phyloP scores from a whole-genome alignment of 2,329 filamentous ascomycete genomes.

The Fusarium nanum region DNA sequence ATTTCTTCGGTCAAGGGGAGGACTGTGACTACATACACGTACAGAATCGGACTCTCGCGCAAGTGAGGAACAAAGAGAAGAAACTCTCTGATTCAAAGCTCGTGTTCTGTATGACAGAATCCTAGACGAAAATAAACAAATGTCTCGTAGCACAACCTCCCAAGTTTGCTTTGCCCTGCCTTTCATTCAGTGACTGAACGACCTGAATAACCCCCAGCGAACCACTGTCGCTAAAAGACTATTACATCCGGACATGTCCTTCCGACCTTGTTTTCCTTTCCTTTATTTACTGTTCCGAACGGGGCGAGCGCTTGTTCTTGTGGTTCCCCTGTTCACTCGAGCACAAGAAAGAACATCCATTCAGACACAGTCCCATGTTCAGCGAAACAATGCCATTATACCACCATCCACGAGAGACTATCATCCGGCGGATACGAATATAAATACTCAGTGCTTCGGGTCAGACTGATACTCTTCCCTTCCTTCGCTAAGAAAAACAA shows the following conservation, averaged over 20 bases:
- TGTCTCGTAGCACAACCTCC: slow-evolving; percentile 19
- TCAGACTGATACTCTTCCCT: slow-evolving; percentile 5
- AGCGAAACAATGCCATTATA: slow-evolving; percentile 25
- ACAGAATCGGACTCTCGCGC: slow-evolving; percentile 24
- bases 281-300: slow-evolving; percentile 6
- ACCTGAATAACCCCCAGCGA: slow-evolving; percentile 6
- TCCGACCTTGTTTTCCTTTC: slow-evolving; percentile 2
- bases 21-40: slow-evolving; percentile 16
- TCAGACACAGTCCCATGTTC: slow-evolving; percentile 17
- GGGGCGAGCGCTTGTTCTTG: slow-evolving; percentile 8
- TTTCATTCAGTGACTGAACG: slow-evolving; percentile 18
- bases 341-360: slow-evolving; percentile 20
- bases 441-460: slow-evolving; percentile 1
- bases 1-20: neutral
- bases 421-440: neutral
- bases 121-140: slow-evolving; percentile 23
- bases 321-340: slow-evolving; percentile 8
- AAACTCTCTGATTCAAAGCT: neutral
- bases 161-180: slow-evolving; percentile 15
- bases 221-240: slow-evolving; percentile 2
- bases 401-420: neutral
- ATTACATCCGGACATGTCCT: slow-evolving; percentile 8
- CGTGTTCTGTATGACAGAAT: slow-evolving; percentile 9
- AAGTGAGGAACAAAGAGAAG: neutral
- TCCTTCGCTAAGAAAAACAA: neutral